Conservation (phyloP, 2,329 filamentous ascomycete genomes). For the Ascochyta pisi region DNA sequence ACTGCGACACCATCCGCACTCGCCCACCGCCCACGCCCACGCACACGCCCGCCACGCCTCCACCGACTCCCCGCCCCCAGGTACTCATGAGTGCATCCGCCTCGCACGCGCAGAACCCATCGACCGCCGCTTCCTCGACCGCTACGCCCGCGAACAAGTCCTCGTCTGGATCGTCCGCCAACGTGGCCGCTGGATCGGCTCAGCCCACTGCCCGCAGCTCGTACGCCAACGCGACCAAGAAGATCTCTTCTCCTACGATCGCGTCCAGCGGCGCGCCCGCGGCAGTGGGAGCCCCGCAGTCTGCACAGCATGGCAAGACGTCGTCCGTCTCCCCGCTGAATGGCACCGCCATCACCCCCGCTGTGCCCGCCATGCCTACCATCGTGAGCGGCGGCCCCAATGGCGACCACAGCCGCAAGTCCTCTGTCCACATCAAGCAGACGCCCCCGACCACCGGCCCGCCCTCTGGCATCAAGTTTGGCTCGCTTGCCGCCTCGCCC, state of each 20-base stretch:
- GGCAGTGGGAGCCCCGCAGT: slow-evolving; percentile 63
- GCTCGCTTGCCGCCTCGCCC: slow-evolving; percentile 70
- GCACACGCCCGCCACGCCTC: slow-evolving; percentile 14
- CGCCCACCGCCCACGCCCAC: too few species aligned
- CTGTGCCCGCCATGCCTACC: slow-evolving; percentile 63
- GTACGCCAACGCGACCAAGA: slow-evolving; percentile 69
- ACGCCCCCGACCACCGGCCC: slow-evolving; percentile 67
- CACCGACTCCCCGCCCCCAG: slow-evolving; percentile 26
- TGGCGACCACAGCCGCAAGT: slow-evolving; percentile 85
- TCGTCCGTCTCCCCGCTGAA: slow-evolving; percentile 76
- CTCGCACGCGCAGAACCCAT: slow-evolving; percentile 58
- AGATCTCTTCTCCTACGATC: slow-evolving; percentile 57
- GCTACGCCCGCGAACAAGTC: slow-evolving; percentile 57
- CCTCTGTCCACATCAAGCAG: slow-evolving; percentile 89
- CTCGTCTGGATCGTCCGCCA: slow-evolving; percentile 59
- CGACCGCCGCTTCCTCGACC: slow-evolving; percentile 55
- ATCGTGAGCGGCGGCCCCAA: slow-evolving; percentile 72
- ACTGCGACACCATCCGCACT: too few species aligned
- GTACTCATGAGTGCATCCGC: slow-evolving; percentile 69
- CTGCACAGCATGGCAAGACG: slow-evolving; percentile 53
- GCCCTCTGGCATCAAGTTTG: slow-evolving; percentile 75
- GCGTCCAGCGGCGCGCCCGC: slow-evolving; percentile 59
- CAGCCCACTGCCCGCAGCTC: slow-evolving; percentile 62
- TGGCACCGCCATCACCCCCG: slow-evolving; percentile 72
- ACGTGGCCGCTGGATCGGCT: slow-evolving; percentile 60